Percentiles rank a stretch among this genome's conserved stretches.
Evolutionary conservation across 176 grass and related monocot genomes (phyloP).

Genomic region (Oryza brachyantha): DNA sequence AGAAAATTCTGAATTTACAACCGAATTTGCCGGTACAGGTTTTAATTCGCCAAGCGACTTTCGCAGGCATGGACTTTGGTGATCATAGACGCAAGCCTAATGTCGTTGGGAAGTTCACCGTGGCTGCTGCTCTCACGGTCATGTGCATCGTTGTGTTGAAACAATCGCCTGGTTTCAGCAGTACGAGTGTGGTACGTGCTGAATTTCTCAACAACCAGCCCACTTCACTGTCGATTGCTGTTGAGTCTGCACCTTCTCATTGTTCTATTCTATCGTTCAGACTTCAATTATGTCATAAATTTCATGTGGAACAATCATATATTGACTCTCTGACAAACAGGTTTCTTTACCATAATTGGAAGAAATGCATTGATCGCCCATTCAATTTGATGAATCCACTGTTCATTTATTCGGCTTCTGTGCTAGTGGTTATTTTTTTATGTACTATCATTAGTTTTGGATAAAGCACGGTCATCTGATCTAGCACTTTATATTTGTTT

Average conservation of each 20-base stretch:
- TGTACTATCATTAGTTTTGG: neutral
- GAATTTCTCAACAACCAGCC: slow-evolving; percentile 21
- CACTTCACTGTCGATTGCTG: slow-evolving; percentile 21
- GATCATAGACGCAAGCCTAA: slow-evolving; percentile 69
- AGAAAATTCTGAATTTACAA: neutral
- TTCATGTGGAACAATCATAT: slow-evolving; percentile 9
- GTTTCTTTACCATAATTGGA: slow-evolving; percentile 11
- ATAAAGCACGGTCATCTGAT: neutral
- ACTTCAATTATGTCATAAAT: neutral
- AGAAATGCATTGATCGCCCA: neutral
- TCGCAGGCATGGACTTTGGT: slow-evolving; percentile 63
- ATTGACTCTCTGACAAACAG: neutral
- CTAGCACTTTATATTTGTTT: neutral
- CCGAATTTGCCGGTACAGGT: neutral
- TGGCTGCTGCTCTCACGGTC: slow-evolving; percentile 48
- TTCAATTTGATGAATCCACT: neutral
- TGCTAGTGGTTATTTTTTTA: slow-evolving; percentile 14
- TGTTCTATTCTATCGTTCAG: slow-evolving; percentile 20
- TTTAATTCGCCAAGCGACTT: neutral
- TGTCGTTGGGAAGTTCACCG: slow-evolving; percentile 53
- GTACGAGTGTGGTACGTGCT: slow-evolving; percentile 49
- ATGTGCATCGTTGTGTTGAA: slow-evolving; percentile 74
- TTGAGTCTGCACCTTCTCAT: slow-evolving; percentile 30
- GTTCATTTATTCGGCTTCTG: neutral
- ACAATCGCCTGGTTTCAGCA: slow-evolving; percentile 60